Evolutionary conservation across 2,329 filamentous ascomycete genomes (phyloP).

Genomic region (Elsinoe australis): DNA sequence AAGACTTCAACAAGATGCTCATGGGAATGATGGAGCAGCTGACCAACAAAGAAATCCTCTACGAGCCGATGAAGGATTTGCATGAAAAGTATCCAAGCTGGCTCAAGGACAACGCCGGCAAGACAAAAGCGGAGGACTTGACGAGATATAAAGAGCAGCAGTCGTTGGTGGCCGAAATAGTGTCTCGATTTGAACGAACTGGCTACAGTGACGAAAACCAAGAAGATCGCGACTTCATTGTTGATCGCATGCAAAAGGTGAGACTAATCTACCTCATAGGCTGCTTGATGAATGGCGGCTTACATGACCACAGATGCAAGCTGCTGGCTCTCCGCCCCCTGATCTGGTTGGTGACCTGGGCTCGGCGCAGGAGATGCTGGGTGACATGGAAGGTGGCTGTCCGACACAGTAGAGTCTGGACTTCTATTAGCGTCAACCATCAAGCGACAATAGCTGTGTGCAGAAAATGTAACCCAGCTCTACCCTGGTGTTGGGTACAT

Average conservation of each 20-base stretch:
- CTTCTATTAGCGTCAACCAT: not conserved
- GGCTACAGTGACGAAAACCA: conserved; percentile 76
- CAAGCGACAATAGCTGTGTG: too few relatives aligned
- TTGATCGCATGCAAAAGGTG: conserved; percentile 98
- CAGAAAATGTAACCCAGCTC: too few relatives aligned
- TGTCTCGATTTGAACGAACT: conserved; percentile 74
- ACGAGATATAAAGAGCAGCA: conserved; percentile 77
- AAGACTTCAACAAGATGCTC: conserved; percentile 89
- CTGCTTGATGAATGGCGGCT: conserved; percentile 30
- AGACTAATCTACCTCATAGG: too few relatives aligned
- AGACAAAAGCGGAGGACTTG: conserved; percentile 60
- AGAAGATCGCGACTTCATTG: conserved; percentile 80
- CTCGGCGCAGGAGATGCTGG: conserved; percentile 62
- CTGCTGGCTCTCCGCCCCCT: conserved; percentile 76
- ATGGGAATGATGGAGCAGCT: conserved; percentile 98
- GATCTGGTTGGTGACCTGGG: conserved; percentile 88
- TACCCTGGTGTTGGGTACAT: too few relatives aligned
- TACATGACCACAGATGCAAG: conserved; percentile 73
- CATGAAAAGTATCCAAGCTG: conserved; percentile 86
- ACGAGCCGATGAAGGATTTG: conserved; percentile 97
- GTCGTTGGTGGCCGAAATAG: conserved; percentile 73
- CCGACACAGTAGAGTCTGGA: conserved; percentile 47
- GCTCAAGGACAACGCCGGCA: conserved; percentile 69
- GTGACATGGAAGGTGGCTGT: conserved; percentile 52
- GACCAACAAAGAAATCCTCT: conserved; percentile 95